Conservation (phyloP, 495 filamentous ascomycete species). For the Alectoria sarmentosa region DNA sequence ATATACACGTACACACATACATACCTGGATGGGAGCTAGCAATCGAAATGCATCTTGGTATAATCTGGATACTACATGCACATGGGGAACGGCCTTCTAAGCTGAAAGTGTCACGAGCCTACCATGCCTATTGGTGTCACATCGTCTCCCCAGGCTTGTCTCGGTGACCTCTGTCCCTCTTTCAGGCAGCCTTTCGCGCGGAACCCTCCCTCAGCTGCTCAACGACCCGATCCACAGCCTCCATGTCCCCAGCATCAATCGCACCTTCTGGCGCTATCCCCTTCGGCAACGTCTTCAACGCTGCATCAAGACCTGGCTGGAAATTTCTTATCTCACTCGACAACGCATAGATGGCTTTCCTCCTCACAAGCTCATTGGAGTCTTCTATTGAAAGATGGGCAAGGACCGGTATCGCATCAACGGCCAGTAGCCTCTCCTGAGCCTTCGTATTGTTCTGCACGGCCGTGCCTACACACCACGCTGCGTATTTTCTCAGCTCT, state of each 20-base stretch:
- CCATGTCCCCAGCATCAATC: conserved; percentile 77
- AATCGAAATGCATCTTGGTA: background rate
- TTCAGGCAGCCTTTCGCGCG: conserved; percentile 19
- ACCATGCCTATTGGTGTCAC: conserved; percentile 1
- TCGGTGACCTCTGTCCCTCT: background rate
- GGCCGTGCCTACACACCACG: conserved; percentile 88
- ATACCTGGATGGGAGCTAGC: background rate
- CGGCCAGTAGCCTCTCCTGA: conserved; percentile 68
- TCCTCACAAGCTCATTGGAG: conserved; percentile 56
- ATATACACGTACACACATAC: background rate
- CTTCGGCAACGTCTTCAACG: conserved; percentile 55
- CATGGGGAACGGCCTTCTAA: background rate
- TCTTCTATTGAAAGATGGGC: conserved; percentile 57
- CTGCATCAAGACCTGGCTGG: conserved; percentile 61
- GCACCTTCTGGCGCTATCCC: conserved; percentile 50
- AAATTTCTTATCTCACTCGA: conserved; percentile 80
- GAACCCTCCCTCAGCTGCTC: conserved; percentile 53
- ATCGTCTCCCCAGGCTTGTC: background rate
- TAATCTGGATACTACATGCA: background rate
- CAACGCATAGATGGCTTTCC: conserved; percentile 82
- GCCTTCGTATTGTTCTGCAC: conserved; percentile 89
- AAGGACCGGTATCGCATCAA: conserved; percentile 63
- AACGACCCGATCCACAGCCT: conserved; percentile 68
- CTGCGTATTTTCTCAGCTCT: conserved; percentile 71
- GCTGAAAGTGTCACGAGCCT: background rate